These are phyloP conservation scores for Turritis glabra DNA, from an alignment of 345 rosid species.

Conservation along the genomic window DNA sequence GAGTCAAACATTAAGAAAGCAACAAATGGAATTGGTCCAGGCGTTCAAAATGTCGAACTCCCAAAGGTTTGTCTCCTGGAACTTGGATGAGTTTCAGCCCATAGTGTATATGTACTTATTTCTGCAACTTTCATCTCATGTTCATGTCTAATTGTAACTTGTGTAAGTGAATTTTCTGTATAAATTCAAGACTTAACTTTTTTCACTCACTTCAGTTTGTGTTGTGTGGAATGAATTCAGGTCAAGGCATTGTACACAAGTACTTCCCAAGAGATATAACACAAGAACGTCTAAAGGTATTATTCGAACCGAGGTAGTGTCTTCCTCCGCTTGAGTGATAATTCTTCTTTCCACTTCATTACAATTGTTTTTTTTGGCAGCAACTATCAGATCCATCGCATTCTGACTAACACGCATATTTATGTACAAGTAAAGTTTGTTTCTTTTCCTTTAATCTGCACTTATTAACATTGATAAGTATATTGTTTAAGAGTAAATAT, in stretches of 20 bases:
- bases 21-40: conserved; percentile 73
- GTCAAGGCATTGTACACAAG: conserved; percentile 86
- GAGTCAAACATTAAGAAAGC: conserved; percentile 70
- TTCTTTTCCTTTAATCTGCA: too few species aligned
- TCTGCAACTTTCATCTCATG: background rate
- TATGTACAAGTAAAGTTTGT: too few species aligned
- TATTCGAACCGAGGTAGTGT: too few species aligned
- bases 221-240: conserved; percentile 41
- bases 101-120: background rate
- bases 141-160: background rate
- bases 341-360: too few species aligned
- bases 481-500: too few species aligned
- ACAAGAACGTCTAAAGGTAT: conserved; percentile 66
- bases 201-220: background rate
- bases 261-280: conserved; percentile 80
- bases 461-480: too few species aligned
- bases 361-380: too few species aligned
- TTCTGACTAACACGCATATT: too few species aligned
- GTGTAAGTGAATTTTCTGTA: background rate
- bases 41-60: conserved; percentile 67
- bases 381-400: too few species aligned
- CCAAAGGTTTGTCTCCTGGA: conserved; percentile 63
- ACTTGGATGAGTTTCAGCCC: conserved; percentile 7
- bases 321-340: too few species aligned
- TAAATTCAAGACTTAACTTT: background rate